Conservation (phyloP, 139 green algal genomes). For the Coelastrella sp. region DNA sequence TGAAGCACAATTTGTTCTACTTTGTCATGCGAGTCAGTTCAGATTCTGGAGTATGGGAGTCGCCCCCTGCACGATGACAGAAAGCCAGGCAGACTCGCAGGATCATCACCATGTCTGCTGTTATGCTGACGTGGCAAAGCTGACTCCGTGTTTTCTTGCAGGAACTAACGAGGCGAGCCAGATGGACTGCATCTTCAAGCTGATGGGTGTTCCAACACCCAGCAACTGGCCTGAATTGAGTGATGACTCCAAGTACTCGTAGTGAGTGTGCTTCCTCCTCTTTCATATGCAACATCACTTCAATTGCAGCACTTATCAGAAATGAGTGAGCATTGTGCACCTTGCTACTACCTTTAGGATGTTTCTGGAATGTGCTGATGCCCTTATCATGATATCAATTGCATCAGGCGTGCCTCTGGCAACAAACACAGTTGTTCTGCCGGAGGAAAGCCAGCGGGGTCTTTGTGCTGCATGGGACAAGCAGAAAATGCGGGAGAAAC, state of each 20-base stretch:
- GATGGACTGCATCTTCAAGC: constrained; percentile 88
- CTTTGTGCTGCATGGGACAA: too few species aligned
- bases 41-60: too few species aligned
- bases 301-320: too few species aligned
- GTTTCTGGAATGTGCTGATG: background rate
- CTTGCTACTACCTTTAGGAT: background rate
- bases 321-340: background rate
- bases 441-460: too few species aligned
- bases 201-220: constrained; percentile 84
- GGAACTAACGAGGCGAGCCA: constrained; percentile 91
- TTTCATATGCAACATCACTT: background rate
- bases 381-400: background rate
- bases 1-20: too few species aligned
- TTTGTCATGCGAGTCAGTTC: too few species aligned
- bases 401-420: too few species aligned
- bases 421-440: too few species aligned
- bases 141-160: constrained; percentile 26
- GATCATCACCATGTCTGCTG: background rate
- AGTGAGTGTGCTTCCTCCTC: background rate
- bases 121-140: background rate
- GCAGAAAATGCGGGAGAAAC: too few species aligned
- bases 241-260: background rate
- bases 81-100: background rate
- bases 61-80: too few species aligned
- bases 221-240: constrained; percentile 65